Evolutionary conservation across 306 rosid genomes (phyloP), one percentile per base, ranked within the genome.

Genomic region (Inga leiocalycina): DNA sequence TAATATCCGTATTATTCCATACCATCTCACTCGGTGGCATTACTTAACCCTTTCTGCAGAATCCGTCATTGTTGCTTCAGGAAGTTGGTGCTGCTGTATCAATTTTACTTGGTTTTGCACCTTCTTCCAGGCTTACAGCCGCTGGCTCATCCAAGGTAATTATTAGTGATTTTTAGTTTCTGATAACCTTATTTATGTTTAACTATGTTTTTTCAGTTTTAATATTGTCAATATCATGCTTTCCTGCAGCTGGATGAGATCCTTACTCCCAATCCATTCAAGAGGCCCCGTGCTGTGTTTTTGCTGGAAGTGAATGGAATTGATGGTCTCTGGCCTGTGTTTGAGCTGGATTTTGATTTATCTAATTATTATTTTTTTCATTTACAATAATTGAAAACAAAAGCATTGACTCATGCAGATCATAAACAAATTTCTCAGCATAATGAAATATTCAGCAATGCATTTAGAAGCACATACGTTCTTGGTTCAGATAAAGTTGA

Each of bases 51-150:
- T 79, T 71, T 76, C 82, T 74, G 80, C 91, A 97, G 99, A 80
- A 78, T 22, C 85, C 91, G 68, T 81, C 97, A 37, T 80, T 94
- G 89, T 82, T 64, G 79, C 91, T 85, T 45, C 84, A 81, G 14
- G 97, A 97, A 84, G 89, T 91, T 80, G 92, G 94, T 66, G 97
- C 99, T 74, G 91, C 89, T 13, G 94, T 92, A 67, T 90, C 98
- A 6, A 79, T 97, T 81, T 88, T 97, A 91, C 99, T 97, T 87
- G 99, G 99, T 57, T 88, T 91, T 85, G 90, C 91, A 17, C 99
- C 99, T 14, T 85, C 97, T 83, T 73, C 89, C 45, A 79, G 90
- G 41, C 91, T 97, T 80, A 89, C 97, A 24, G 90, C 89, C 22
- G 82, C 93, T 69, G 86, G 95, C 78, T 91, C 99, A 79, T 84